Evolutionary conservation across 2,329 filamentous ascomycete genomes (phyloP), one percentile per base, ranked within the genome.

Genomic region (Fusarium circinatum): DNA sequence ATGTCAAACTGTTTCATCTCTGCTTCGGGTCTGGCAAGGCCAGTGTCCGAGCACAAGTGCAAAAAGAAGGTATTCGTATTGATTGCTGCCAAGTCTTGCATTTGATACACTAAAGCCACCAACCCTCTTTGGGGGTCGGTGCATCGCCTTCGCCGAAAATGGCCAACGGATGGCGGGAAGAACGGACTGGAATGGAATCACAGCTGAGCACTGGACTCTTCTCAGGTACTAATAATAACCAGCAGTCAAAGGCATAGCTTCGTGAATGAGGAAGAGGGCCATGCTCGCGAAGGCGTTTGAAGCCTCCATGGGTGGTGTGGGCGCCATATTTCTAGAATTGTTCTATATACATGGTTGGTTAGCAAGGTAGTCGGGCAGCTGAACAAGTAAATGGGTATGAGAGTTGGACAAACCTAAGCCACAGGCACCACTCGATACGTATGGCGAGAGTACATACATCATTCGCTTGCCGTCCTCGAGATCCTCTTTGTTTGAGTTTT

Each of bases 111-210:
- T 54, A 70, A 68, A 66, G 36, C 62, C 68, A 69, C 59, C 49
- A 67, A 67, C 52, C 51, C 63, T 60, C 65, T 65, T 68, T 74
- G 48, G 54, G 58, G 62, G 62, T 68, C 49, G 57, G 71, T 61
- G 70, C 73, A 65, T 78, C 76, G 76, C 76, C 64, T 70, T 75
- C 68, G 36, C 76, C 76, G 76, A 78, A 63, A 55, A 68, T 75
- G 73, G 71, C 49, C 52, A 58, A 62, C 52, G 71, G 69, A 67
- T 66, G 60, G 64, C 69, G 67, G 67, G 67, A 75, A 60, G 70
- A 45, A 72, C 60, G 65, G 67, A 52, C 65, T 71, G 58, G 70
- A 71, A 74, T 70, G 74, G 56, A 62, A 59, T 67, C 65, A 59
- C 55, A 70, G 65, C 65, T 72, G 62, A 48, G 42, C 28, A 36